These are phyloP conservation scores for Scenedesmus sp. DNA, from an alignment of 163 green algal genomes.

Conservation along the genomic window DNA sequence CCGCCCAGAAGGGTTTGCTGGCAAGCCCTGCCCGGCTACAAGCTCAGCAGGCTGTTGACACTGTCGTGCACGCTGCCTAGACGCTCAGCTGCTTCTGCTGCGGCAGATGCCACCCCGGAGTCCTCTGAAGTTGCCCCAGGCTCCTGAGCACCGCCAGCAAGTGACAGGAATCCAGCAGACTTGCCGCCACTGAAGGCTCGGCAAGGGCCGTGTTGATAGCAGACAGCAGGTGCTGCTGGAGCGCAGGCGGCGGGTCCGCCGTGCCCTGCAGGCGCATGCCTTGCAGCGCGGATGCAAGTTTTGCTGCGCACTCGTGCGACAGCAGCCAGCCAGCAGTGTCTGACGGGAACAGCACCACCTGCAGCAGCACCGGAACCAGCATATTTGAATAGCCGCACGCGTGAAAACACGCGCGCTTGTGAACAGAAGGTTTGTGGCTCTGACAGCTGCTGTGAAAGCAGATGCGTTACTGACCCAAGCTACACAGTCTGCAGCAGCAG, in stretches of 20 bases:
- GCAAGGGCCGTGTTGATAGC: conserved; percentile 48
- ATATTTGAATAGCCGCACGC: too few relatives aligned
- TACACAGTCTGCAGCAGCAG: too few relatives aligned
- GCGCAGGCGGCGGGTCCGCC: neutral
- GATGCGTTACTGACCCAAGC: too few relatives aligned
- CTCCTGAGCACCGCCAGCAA: conserved; percentile 10
- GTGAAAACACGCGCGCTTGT: neutral
- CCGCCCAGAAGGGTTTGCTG: too few relatives aligned
- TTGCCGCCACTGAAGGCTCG: neutral
- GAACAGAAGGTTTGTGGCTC: too few relatives aligned
- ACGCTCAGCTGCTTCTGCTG: conserved; percentile 35
- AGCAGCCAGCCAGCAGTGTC: conserved; percentile 69
- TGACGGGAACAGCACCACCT: conserved; percentile 62
- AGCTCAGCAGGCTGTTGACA: too few relatives aligned
- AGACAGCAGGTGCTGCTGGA: conserved; percentile 71
- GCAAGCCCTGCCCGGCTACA: too few relatives aligned
- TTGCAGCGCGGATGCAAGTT: conserved; percentile 58
- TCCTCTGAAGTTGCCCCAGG: neutral
- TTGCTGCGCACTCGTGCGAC: conserved; percentile 58
- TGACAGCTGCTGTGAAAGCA: too few relatives aligned
- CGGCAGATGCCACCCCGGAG: conserved; percentile 17
- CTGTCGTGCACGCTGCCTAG: neutral
- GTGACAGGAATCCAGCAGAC: neutral
- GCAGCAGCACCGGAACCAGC: neutral
- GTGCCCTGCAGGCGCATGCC: conserved; percentile 58